Evolutionary conservation across 768 basidiomycete species (phyloP).

Genomic region (Lactarius evosmus): DNA sequence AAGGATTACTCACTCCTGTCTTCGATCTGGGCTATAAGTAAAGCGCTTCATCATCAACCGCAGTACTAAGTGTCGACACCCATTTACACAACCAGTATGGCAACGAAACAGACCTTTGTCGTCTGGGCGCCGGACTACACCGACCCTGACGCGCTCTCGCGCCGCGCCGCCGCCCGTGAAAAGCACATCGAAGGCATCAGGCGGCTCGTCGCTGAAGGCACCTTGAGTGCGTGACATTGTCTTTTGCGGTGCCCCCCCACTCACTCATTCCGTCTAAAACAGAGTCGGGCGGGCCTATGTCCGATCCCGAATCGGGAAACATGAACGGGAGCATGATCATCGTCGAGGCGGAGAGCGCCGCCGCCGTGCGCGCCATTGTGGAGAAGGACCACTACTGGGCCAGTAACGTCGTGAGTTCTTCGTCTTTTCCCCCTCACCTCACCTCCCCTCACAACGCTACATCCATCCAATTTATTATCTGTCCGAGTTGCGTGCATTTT

Average conservation of each 20-base stretch:
- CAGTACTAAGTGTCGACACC: too few species aligned
- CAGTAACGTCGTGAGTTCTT: slow-evolving; percentile 43
- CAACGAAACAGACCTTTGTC: slow-evolving; percentile 1
- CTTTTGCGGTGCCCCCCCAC: slow-evolving; percentile 37
- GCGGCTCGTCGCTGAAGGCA: background rate
- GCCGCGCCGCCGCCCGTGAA: slow-evolving; percentile 3
- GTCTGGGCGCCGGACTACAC: slow-evolving; percentile 18
- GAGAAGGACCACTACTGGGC: slow-evolving; percentile 46
- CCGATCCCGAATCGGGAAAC: slow-evolving; percentile 35
- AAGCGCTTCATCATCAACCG: too few species aligned
- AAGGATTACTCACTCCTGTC: too few species aligned
- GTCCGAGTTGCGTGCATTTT: background rate
- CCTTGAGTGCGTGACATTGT: background rate
- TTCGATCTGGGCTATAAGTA: too few species aligned
- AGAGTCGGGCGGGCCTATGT: slow-evolving; percentile 5
- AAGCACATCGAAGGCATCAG: slow-evolving; percentile 6
- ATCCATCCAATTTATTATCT: too few species aligned
- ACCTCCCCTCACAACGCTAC: too few species aligned
- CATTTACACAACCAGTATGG: background rate
- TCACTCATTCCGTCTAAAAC: slow-evolving; percentile 32
- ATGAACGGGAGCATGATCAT: slow-evolving; percentile 60
- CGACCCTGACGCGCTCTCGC: slow-evolving; percentile 2
- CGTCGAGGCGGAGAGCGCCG: slow-evolving; percentile 51
- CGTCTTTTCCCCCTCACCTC: slow-evolving; percentile 24
- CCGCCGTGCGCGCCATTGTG: slow-evolving; percentile 40